Base-by-base conservation (phyloP, 2,329 filamentous ascomycete genomes). In the Elsinoe batatas region DNA sequence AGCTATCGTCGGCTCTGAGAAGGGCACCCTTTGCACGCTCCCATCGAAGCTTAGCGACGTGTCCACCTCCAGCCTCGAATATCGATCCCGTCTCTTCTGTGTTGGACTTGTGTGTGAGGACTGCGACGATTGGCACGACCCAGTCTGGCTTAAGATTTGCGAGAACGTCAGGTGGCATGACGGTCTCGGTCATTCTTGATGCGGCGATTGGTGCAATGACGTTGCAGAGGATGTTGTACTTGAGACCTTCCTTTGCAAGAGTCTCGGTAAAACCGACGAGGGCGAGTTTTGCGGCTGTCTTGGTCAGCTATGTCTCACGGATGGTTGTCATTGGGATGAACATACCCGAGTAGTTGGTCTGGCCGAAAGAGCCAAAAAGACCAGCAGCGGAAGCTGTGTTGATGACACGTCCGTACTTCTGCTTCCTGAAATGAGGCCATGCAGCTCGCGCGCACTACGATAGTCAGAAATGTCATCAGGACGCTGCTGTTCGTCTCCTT, bases 181-280 rank as follows among this genome's bases (percentile, higher is more conserved):
- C 80, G 15, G 91, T 96, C 70, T 90, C 83, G 42, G 91, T 96
- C 90, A 97, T 94, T 70, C 91, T 84, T 74, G 87, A 93, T 59
- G 91, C 93, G 63, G 91, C 91, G 67, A 96, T 91, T 54, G 93
- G 93, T 15, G 93, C 90, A 74, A 98, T 94, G 65, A 88, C 88
- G 72, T 98, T 98, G 77, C 79, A 83, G 65, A 95, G 75, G 64
- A 98, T 97, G 79, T 97, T 97, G 78, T 98, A 98, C 76, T 97
- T 97, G 69, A 82, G 78, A 62, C 93, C 93, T 77, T 98, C 93
- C 79, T 97, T 97, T 58, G 93, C 93, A 60, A 98, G 80, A 3
- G 93, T 96, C 79, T 98, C 91, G 37, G 91, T 96, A 77, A 97
- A 97, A 63, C 91, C 93, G 60, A 98, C 90, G 76, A 95, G 84